phyloP scores from a whole-genome alignment of 257 asterid genomes.

The Datura wrightii region DNA sequence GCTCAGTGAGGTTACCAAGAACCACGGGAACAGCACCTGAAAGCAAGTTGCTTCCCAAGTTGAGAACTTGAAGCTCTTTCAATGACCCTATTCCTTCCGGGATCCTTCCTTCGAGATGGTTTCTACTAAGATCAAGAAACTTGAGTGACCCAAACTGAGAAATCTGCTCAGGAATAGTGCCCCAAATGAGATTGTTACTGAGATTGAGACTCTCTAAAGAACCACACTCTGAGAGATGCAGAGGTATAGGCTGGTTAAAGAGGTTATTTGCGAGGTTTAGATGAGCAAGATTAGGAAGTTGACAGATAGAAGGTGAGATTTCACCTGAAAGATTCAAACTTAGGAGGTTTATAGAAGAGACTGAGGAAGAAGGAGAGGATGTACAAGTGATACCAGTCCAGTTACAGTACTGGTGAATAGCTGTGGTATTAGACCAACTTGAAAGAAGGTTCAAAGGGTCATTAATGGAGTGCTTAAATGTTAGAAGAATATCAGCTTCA shows the following conservation, averaged over 20 bases:
- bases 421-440: constrained; percentile 63
- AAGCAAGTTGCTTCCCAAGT: constrained; percentile 71
- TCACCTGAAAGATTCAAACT: constrained; percentile 80
- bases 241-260: constrained; percentile 81
- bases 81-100: constrained; percentile 70
- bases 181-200: constrained; percentile 84
- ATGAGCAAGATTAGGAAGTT: constrained; percentile 55
- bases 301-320: constrained; percentile 71
- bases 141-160: constrained; percentile 60
- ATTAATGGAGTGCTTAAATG: constrained; percentile 71
- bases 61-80: constrained; percentile 61
- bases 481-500: constrained; percentile 70
- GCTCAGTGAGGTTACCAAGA: constrained; percentile 73
- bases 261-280: constrained; percentile 73
- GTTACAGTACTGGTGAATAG: constrained; percentile 61
- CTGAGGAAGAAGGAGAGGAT: constrained; percentile 37
- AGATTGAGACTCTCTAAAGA: constrained; percentile 63
- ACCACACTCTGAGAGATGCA: constrained; percentile 68
- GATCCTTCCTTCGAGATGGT: constrained; percentile 76
- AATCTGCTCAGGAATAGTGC: constrained; percentile 79
- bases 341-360: constrained; percentile 65
- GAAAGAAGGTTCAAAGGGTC: constrained; percentile 64
- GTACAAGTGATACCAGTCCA: constrained; percentile 89
- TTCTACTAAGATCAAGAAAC: constrained; percentile 70
- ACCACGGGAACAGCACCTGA: constrained; percentile 67